These are phyloP conservation scores for Protomyces pachydermus DNA, from an alignment of 1,139 yeast genomes.

Conservation along the genomic window DNA sequence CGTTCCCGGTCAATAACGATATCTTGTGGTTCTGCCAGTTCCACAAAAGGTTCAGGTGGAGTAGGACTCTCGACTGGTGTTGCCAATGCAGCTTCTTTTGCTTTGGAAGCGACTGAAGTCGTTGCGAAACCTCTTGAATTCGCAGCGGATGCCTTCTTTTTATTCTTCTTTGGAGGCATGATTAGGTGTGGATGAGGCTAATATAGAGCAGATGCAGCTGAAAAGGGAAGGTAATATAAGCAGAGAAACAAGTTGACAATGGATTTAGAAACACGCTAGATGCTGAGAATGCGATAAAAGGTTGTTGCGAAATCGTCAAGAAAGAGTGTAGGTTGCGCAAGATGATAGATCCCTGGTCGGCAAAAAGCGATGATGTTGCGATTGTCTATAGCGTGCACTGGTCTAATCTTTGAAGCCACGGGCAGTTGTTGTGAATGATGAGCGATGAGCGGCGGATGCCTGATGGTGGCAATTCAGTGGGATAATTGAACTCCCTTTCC, in stretches of 20 bases:
- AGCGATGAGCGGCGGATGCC: too few relatives aligned
- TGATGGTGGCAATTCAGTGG: too few relatives aligned
- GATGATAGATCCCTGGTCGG: too few relatives aligned
- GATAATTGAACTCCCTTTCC: too few relatives aligned
- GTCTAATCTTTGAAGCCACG: too few relatives aligned
- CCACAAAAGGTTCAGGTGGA: background rate
- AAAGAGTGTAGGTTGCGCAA: too few relatives aligned
- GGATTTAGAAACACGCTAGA: too few relatives aligned
- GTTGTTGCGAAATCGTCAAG: too few relatives aligned
- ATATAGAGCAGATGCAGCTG: background rate
- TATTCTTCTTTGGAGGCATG: conserved; percentile 6
- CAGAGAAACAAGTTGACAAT: background rate
- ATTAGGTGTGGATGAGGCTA: background rate
- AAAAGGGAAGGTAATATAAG: background rate
- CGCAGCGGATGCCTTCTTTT: conserved; percentile 13
- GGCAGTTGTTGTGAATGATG: too few relatives aligned
- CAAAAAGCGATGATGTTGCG: too few relatives aligned
- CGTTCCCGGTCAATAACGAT: background rate
- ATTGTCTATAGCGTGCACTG: too few relatives aligned
- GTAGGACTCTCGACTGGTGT: background rate
- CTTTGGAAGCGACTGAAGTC: conserved; percentile 14
- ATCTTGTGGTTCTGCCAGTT: background rate
- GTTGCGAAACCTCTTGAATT: conserved; percentile 20
- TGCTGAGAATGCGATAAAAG: too few relatives aligned
- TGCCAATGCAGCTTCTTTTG: conserved; percentile 1